These are phyloP conservation scores for Kwoniella shandongensis DNA, from an alignment of 768 basidiomycete species.

Conservation along the genomic window DNA sequence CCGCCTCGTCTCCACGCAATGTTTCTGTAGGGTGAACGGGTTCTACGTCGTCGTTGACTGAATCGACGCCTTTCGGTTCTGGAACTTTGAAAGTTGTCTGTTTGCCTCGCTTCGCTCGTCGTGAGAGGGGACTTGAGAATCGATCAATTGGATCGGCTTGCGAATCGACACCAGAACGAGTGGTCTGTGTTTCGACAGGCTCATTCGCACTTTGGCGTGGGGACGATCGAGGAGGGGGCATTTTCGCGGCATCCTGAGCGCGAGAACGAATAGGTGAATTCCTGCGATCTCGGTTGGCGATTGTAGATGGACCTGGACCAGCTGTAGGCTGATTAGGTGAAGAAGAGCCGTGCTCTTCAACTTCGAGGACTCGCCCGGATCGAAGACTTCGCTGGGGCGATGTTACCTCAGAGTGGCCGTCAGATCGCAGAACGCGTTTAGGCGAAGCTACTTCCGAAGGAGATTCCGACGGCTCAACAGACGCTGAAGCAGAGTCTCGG, in stretches of 20 bases:
- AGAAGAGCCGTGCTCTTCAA: too few species aligned
- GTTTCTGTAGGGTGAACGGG: neutral
- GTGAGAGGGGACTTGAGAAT: conserved; percentile 17
- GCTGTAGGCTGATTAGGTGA: neutral
- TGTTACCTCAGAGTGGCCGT: neutral
- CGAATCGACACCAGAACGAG: neutral
- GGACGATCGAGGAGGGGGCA: too few species aligned
- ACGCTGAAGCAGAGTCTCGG: too few species aligned
- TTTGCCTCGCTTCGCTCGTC: too few species aligned
- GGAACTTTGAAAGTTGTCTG: neutral
- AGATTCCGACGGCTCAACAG: too few species aligned
- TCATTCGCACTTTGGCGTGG: neutral
- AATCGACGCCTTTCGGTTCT: neutral
- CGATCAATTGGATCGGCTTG: conserved; percentile 20
- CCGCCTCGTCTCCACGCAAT: neutral
- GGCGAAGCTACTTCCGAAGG: neutral
- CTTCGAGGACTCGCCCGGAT: too few species aligned
- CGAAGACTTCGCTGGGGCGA: neutral
- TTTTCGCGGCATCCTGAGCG: too few species aligned
- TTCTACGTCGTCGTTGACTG: neutral
- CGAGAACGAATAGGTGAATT: neutral
- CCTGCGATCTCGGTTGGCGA: neutral
- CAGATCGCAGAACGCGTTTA: neutral
- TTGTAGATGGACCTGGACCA: conserved; percentile 14
- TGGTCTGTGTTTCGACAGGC: neutral